Conservation (phyloP, 2,329 filamentous ascomycete species). For the Berkeleyomyces rouxiae region DNA sequence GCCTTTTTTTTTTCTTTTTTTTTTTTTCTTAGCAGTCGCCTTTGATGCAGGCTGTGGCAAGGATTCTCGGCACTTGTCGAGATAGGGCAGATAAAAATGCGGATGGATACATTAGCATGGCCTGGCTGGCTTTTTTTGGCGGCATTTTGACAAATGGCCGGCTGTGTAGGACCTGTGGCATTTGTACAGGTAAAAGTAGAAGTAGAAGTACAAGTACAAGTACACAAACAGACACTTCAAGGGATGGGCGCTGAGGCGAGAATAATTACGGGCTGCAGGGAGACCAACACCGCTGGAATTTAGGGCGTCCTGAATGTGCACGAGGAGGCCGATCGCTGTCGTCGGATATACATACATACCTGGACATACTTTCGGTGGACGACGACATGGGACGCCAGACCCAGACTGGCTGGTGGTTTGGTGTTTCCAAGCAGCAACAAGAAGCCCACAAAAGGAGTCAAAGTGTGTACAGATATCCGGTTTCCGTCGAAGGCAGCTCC, state of each 20-base stretch:
- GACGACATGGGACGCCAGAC: too few species aligned
- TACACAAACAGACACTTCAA: not conserved
- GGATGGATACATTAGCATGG: not conserved
- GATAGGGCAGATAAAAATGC: not conserved
- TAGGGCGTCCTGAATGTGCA: not conserved
- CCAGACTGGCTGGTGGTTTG: too few species aligned
- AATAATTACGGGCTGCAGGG: not conserved
- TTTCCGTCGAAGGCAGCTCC: too few species aligned
- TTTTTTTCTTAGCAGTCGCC: not conserved
- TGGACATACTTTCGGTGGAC: not conserved
- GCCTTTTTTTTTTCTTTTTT: too few species aligned
- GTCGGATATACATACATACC: too few species aligned
- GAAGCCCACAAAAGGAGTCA: not conserved
- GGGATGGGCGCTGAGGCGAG: not conserved
- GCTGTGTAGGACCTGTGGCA: not conserved
- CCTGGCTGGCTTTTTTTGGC: not conserved
- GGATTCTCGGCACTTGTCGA: not conserved
- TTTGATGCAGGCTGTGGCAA: not conserved
- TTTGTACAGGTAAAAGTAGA: not conserved
- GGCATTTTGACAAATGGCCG: not conserved
- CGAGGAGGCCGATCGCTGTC: too few species aligned
- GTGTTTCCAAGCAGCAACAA: too few species aligned
- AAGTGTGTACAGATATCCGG: not conserved
- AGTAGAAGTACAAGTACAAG: not conserved
- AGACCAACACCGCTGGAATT: not conserved